These are phyloP conservation scores for Fusarium tanahbumbuense DNA, from an alignment of 2,329 filamentous ascomycete genomes.

Conservation along the genomic window DNA sequence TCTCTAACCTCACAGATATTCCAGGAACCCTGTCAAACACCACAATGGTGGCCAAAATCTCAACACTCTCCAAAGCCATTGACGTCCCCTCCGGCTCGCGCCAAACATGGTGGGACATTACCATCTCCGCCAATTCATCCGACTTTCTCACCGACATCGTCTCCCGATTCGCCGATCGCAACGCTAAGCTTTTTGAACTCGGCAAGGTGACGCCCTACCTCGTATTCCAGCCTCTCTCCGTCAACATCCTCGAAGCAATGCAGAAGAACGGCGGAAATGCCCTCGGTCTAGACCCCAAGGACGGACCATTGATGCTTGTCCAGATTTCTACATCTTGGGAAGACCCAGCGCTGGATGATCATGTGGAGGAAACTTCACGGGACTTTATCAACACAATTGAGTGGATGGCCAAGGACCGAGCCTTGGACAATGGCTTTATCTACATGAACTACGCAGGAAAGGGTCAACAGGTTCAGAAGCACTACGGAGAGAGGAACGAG, in stretches of 20 bases:
- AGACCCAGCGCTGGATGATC: neutral
- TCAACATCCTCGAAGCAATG: conserved; percentile 15
- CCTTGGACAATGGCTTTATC: conserved; percentile 52
- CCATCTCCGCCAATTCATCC: neutral
- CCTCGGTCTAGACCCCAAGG: conserved; percentile 1
- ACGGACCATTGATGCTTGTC: conserved; percentile 10
- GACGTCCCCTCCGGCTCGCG: neutral
- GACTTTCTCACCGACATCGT: conserved; percentile 44
- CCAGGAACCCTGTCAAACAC: neutral
- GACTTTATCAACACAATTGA: conserved; percentile 6
- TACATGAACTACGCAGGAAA: conserved; percentile 61
- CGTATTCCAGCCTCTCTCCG: conserved; percentile 54
- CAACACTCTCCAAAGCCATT: neutral
- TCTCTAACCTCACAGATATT: neutral
- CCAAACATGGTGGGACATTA: conserved; percentile 5
- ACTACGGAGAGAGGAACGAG: conserved; percentile 56
- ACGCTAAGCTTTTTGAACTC: neutral
- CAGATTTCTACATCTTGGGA: conserved; percentile 19
- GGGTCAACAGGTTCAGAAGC: conserved; percentile 54
- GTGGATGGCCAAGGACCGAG: conserved; percentile 46
- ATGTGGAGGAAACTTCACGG: conserved; percentile 32
- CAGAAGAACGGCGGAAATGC: conserved; percentile 22
- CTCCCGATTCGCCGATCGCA: conserved; percentile 39
- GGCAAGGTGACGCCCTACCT: conserved; percentile 37
- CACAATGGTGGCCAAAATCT: neutral